Conservation (phyloP, 1,284 basidiomycete species). For the Cutaneotrichosporon sp. region DNA sequence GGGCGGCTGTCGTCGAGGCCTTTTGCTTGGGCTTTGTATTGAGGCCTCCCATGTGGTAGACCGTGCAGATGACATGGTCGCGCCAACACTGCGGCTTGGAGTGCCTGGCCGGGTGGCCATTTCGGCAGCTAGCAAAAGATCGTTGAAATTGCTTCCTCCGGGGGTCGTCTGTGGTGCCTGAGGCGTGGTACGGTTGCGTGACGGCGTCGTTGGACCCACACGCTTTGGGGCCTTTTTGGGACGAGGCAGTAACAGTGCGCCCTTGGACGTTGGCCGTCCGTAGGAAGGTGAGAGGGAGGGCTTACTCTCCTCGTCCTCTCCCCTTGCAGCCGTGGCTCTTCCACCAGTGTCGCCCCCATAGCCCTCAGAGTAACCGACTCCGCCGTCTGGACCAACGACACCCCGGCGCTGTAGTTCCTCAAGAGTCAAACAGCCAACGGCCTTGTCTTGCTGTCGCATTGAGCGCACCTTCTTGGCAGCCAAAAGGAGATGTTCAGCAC, state of each 20-base stretch:
- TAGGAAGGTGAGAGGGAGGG: not conserved
- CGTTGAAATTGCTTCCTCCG: constrained; percentile 42
- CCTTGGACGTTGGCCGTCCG: not conserved
- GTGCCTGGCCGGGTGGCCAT: constrained; percentile 38
- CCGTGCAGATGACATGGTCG: constrained; percentile 30
- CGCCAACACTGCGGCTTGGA: constrained; percentile 22
- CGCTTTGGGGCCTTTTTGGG: constrained; percentile 28
- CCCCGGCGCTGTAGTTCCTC: constrained; percentile 37
- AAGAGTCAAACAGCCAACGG: constrained; percentile 34
- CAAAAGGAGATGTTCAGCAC: constrained; percentile 44
- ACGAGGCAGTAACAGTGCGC: constrained; percentile 29
- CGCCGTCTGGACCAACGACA: constrained; percentile 42
- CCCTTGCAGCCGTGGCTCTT: constrained; percentile 12
- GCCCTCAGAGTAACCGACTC: constrained; percentile 42
- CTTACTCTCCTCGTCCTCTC: constrained; percentile 18
- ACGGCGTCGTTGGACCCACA: constrained; percentile 30
- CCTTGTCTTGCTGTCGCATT: constrained; percentile 26
- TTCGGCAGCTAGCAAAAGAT: constrained; percentile 42
- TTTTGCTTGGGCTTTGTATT: constrained; percentile 29
- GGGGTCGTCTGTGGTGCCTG: constrained; percentile 36
- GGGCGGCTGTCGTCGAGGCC: constrained; percentile 15
- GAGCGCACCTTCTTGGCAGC: constrained; percentile 42
- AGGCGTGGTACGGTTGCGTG: constrained; percentile 11
- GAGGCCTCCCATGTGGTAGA: constrained; percentile 23
- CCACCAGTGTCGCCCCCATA: constrained; percentile 30